Percentiles rank a stretch among this genome's conserved stretches.
Evolutionary conservation across 169 alveolate species (phyloP).

Genomic region (Eimeria tenella): DNA sequence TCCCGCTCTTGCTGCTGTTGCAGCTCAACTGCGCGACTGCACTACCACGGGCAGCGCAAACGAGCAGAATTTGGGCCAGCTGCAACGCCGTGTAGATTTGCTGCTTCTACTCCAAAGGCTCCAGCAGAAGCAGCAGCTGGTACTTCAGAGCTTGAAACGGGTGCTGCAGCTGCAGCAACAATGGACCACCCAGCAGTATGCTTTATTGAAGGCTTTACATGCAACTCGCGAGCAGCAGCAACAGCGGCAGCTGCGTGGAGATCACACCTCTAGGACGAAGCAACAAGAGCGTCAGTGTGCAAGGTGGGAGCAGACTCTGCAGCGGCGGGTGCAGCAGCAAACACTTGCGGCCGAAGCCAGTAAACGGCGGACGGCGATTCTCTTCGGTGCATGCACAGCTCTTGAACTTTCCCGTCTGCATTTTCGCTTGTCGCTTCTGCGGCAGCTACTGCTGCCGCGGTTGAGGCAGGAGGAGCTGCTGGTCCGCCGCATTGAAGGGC

Average conservation of each 20-base stretch:
- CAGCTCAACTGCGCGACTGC: not conserved
- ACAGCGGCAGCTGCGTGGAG: not conserved
- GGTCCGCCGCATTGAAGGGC: conserved; percentile 56
- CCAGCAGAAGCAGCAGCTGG: conserved; percentile 47
- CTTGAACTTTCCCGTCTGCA: conserved; percentile 18
- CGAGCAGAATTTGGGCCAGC: conserved; percentile 7
- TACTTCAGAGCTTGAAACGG: not conserved
- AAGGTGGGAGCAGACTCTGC: conserved; percentile 14
- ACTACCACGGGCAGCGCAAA: not conserved
- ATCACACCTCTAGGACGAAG: not conserved
- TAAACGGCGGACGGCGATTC: not conserved
- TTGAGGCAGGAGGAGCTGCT: conserved; percentile 57
- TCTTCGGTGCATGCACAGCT: not conserved
- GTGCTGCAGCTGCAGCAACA: conserved; percentile 67
- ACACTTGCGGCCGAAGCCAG: conserved; percentile 45
- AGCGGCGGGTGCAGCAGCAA: conserved; percentile 58
- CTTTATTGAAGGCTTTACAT: not conserved
- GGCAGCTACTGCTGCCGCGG: conserved; percentile 68
- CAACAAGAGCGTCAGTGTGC: conserved; percentile 51
- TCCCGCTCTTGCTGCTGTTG: conserved; percentile 58
- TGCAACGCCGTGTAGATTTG: conserved; percentile 29
- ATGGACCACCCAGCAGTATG: conserved; percentile 26
- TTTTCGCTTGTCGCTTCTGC: conserved; percentile 29
- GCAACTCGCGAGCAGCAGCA: conserved; percentile 16
- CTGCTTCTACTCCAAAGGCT: conserved; percentile 25